phyloP scores from a whole-genome alignment of 1,284 basidiomycete species.

The Tremellales sp. region DNA sequence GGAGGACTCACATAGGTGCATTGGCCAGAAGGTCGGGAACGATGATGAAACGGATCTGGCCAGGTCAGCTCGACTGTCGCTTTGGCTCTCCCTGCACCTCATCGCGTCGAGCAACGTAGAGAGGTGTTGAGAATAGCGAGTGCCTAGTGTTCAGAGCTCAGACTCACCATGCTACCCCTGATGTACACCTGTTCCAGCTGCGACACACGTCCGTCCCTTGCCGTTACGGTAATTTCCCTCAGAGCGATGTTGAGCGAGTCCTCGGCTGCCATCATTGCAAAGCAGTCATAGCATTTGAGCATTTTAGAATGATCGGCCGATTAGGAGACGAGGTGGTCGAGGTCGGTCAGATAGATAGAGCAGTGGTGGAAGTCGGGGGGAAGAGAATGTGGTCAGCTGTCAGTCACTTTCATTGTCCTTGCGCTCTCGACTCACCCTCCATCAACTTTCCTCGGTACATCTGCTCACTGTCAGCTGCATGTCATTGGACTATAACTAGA shows the following conservation, averaged over 20 bases:
- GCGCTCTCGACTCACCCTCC: constrained; percentile 60
- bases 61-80: too few species aligned
- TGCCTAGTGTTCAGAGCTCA: constrained; percentile 6
- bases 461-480: constrained; percentile 60
- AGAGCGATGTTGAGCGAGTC: constrained; percentile 97
- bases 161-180: constrained; percentile 82
- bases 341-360: too few species aligned
- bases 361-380: not conserved
- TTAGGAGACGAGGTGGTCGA: not conserved
- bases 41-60: constrained; percentile 86
- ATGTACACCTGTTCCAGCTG: constrained; percentile 99
- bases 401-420: not conserved
- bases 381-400: not conserved
- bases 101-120: not conserved
- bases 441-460: constrained; percentile 96
- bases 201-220: constrained; percentile 96
- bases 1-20: constrained; percentile 82
- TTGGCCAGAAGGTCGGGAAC: constrained; percentile 99
- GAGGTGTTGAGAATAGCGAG: too few species aligned
- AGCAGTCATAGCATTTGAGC: constrained; percentile 11
- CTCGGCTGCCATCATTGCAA: constrained; percentile 70
- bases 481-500: not conserved
- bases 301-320: not conserved
- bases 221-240: constrained; percentile 95
- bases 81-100: not conserved